A percentile compares a stretch with the other conserved stretches of the same genome.
These are phyloP conservation scores for Trichoderma gracile DNA, from an alignment of 2,329 filamentous ascomycete species.

Conservation along the genomic window DNA sequence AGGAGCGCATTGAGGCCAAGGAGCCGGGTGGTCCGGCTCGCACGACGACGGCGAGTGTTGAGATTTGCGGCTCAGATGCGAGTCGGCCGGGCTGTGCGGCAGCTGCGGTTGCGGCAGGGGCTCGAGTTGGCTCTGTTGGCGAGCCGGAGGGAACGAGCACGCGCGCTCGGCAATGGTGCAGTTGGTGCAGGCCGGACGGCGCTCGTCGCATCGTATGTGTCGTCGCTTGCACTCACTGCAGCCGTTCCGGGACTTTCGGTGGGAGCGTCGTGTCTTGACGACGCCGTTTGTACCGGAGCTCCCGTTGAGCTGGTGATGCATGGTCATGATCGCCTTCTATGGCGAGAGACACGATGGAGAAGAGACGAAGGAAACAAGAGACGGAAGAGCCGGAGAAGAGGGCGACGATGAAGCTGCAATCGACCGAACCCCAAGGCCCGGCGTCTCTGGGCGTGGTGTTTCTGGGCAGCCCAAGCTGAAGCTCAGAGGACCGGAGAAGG, in stretches of 20 bases:
- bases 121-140: constrained; percentile 16
- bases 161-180: constrained; percentile 41
- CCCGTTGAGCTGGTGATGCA: constrained; percentile 21
- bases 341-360: background rate
- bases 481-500: background rate
- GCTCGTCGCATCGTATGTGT: constrained; percentile 48
- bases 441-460: constrained; percentile 20
- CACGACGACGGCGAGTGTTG: constrained; percentile 23
- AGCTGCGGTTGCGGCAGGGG: constrained; percentile 11
- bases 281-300: constrained; percentile 26
- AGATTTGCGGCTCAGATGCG: constrained; percentile 20
- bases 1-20: constrained; percentile 10
- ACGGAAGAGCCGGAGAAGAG: background rate
- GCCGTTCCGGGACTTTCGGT: constrained; percentile 45
- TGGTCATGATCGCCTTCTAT: constrained; percentile 11
- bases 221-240: constrained; percentile 45
- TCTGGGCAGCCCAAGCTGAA: constrained; percentile 19
- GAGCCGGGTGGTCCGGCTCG: constrained; percentile 20
- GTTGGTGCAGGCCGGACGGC: constrained; percentile 43
- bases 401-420: background rate
- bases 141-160: constrained; percentile 39
- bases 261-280: constrained; percentile 40
- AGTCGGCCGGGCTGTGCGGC: constrained; percentile 23
- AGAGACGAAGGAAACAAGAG: background rate
- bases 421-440: background rate